Conservation (phyloP, 345 rosid species). For the Mangifera indica region DNA sequence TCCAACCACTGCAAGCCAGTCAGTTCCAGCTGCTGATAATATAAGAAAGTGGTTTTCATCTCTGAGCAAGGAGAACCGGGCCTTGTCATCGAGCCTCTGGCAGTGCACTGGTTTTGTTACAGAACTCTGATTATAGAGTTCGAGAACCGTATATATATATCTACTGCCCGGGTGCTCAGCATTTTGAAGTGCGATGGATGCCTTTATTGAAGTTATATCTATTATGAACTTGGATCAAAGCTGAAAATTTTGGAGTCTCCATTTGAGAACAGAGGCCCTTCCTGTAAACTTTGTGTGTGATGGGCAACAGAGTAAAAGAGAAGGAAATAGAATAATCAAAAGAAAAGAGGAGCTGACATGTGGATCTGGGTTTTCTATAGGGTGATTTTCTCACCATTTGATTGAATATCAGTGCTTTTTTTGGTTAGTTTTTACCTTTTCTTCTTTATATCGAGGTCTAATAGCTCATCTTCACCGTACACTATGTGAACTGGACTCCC, state of each 20-base stretch:
- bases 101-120: slow-evolving; percentile 17
- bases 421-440: too few species aligned
- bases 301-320: too few species aligned
- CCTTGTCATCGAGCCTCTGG: slow-evolving; percentile 23
- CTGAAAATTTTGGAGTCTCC: background rate
- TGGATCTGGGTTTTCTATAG: too few species aligned
- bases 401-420: too few species aligned
- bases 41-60: slow-evolving; percentile 61
- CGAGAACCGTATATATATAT: background rate
- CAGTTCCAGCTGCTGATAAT: slow-evolving; percentile 28
- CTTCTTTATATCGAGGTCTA: too few species aligned
- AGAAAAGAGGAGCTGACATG: too few species aligned
- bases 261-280: background rate
- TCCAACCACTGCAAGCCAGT: slow-evolving; percentile 27
- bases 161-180: background rate
- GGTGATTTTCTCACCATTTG: too few species aligned
- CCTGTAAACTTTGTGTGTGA: too few species aligned
- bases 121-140: background rate
- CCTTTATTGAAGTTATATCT: background rate
- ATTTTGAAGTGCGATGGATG: background rate
- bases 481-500: too few species aligned
- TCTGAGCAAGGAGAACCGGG: slow-evolving; percentile 46
- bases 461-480: too few species aligned
- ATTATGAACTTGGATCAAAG: background rate
- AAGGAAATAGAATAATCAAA: too few species aligned